Base-by-base conservation (phyloP, 176 grass and related monocot genomes). In the Bromus sterilis region DNA sequence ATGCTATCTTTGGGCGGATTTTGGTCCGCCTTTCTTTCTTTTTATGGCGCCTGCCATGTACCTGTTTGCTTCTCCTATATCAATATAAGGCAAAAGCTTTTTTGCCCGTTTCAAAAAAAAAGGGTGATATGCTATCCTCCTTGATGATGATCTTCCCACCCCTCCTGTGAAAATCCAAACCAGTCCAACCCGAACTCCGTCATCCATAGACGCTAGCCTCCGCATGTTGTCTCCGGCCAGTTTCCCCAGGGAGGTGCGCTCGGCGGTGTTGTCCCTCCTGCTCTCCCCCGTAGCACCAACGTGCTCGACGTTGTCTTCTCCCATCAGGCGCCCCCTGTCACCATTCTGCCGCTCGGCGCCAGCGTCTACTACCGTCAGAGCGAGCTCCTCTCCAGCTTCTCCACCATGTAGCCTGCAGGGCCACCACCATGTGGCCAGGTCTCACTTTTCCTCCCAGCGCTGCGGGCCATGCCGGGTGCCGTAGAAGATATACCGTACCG, bases 321-420 rank as follows among this genome's bases (percentile, higher is more conserved):
- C 32, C 90, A 95, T 28, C 88, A 90, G 35, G 88, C 86, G n/a
- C 90, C 84, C 5, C 65, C 83, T 0, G 65, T 87, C 30, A 82
- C 81, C 13, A 89, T 87, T 46, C 77, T 76, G 56, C 79, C 86
- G 31, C 91, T 98, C 51, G 93, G 93, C 68, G 95, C 96, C 78
- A 84, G 84, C 40, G 89, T 95, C 41, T 95, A 98, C 86, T 89
- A 89, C 82, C 86, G 79, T 25, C 96, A 95, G 71, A 84, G 88
- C 34, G 89, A 98, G 74, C 88, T 98, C 28, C 93, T 93, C 15
- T 75, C 80, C 64, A 82, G 67, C 30, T 86, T 98, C 76, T 64
- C 90, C 57, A 51, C 81, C 28, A 78, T 85, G 42, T 61, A 58
- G 14, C 28, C n/a, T 51, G 46, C 18, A 51, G 36, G 23, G 23